Evolutionary conservation across 1,139 yeast genomes (phyloP), one percentile per base, ranked within the genome.

Genomic region (Protomyces macrosporus): DNA sequence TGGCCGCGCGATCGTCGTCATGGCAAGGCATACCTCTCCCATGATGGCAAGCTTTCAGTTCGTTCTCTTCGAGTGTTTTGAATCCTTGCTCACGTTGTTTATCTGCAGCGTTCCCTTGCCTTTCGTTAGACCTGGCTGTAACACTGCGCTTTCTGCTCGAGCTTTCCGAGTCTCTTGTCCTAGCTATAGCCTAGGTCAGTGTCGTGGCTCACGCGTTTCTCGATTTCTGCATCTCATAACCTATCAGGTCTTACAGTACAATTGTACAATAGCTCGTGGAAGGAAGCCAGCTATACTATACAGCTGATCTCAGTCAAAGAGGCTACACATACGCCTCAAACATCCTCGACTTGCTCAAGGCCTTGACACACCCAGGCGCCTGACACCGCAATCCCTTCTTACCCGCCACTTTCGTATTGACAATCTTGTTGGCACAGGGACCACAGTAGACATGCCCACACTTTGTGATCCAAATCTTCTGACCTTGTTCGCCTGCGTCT

Each of bases 371-470:
- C 10, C 23, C 53, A 12, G 55, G 56, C 7, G 62, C 62, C 30
- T 34, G 36, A 34, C 62, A 58, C n/a, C 40, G 42, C 6, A 39
- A 32, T 30, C 62, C 62, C n/a, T 58, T 39, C 12, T 34, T 51
- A 40, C 40, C 52, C 4, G 56, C 55, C 5, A 14, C n/a, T 9
- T 42, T 42, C 5, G 62, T 32, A 3, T n/a, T 16, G 30, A 42
- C 34, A 48, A 63, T 55, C 50, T 36, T 34, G 10, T 5, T 12
- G 9, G 60, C 66, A 57, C 66, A 65, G 9, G 34, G 33, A n/a
- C 66, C 66, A 39, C 66, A 65, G 45, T 64, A 65, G 52, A 63
- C 66, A 57, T 65, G 66, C 16, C 66, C 67, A 33, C 66, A 65
- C 58, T 53, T 65, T 14, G 63, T 59, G 34, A 65, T 40, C 55